Evolutionary conservation across 2,329 filamentous ascomycete genomes (phyloP).

Genomic region (Xylaria sp.): DNA sequence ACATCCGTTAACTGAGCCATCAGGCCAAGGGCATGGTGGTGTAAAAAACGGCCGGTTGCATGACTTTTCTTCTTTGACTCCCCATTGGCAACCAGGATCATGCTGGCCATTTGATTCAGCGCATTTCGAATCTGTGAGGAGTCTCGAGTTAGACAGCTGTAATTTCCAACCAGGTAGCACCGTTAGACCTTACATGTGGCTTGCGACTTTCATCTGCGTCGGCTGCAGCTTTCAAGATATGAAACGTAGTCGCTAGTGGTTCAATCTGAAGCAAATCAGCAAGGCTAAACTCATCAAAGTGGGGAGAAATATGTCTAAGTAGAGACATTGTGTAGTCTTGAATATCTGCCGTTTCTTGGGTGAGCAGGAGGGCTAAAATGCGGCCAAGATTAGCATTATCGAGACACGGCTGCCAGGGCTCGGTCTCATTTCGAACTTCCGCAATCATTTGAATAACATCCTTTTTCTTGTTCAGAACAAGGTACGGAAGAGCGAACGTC

Average conservation of each 20-base stretch:
- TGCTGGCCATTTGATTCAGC: conserved; percentile 58
- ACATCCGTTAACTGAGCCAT: conserved; percentile 83
- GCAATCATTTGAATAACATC: conserved; percentile 86
- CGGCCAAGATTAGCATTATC: conserved; percentile 67
- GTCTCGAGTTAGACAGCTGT: conserved; percentile 45
- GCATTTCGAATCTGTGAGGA: conserved; percentile 59
- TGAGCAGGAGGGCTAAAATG: conserved; percentile 69
- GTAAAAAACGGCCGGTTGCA: conserved; percentile 78
- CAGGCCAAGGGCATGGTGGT: conserved; percentile 85
- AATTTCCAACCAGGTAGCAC: not conserved
- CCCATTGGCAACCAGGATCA: conserved; percentile 55
- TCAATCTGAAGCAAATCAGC: conserved; percentile 78
- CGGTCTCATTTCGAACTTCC: conserved; percentile 76
- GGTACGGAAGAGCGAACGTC: conserved; percentile 82
- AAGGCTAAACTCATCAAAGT: conserved; percentile 75
- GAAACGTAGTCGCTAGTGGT: conserved; percentile 78
- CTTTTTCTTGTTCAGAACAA: conserved; percentile 80
- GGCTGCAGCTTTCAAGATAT: conserved; percentile 82
- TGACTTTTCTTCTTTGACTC: conserved; percentile 64
- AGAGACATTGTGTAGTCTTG: conserved; percentile 76
- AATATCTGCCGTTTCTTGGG: conserved; percentile 66
- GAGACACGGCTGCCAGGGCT: conserved; percentile 67
- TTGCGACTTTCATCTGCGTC: conserved; percentile 71
- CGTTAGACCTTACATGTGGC: conserved; percentile 63
- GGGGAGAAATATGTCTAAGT: conserved; percentile 74